Evolutionary conservation across 2,329 filamentous ascomycete species (phyloP).

Genomic region (Lasiodiplodia hormozganensis): DNA sequence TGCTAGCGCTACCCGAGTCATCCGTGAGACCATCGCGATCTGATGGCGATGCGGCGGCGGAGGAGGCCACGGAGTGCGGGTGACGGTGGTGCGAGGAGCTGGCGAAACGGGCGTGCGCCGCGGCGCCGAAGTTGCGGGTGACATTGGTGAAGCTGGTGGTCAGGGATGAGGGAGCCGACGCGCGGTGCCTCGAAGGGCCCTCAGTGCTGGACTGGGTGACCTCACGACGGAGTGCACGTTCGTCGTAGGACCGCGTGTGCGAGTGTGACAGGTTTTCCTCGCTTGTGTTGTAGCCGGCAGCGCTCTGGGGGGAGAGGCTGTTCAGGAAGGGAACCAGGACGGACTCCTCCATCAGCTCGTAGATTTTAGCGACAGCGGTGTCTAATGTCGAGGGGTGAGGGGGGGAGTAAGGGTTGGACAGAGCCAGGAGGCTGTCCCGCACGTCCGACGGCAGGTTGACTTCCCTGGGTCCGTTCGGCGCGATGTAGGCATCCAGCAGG

Average conservation of each 20-base stretch:
- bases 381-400: slow-evolving; percentile 78
- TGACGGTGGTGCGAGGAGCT: slow-evolving; percentile 33
- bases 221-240: slow-evolving; percentile 44
- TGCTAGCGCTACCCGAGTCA: slow-evolving; percentile 65
- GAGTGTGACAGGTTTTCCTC: slow-evolving; percentile 47
- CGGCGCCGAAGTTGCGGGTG: slow-evolving; percentile 30
- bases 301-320: slow-evolving; percentile 59
- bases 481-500: slow-evolving; percentile 87
- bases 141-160: slow-evolving; percentile 38
- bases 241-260: slow-evolving; percentile 50
- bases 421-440: slow-evolving; percentile 76
- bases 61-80: slow-evolving; percentile 31
- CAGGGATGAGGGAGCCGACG: slow-evolving; percentile 48
- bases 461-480: slow-evolving; percentile 82
- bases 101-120: slow-evolving; percentile 43
- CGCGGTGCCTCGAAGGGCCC: slow-evolving; percentile 37
- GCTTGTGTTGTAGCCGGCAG: slow-evolving; percentile 54
- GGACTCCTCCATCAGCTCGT: slow-evolving; percentile 97
- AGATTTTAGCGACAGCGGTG: slow-evolving; percentile 84
- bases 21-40: slow-evolving; percentile 59
- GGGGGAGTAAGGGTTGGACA: slow-evolving; percentile 67
- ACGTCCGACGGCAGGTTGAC: slow-evolving; percentile 90
- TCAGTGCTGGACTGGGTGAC: slow-evolving; percentile 32
- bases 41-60: slow-evolving; percentile 34
- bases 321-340: slow-evolving; percentile 92